phyloP scores from a whole-genome alignment of 2,329 filamentous ascomycete species.

The Nannizzia gypsea region DNA sequence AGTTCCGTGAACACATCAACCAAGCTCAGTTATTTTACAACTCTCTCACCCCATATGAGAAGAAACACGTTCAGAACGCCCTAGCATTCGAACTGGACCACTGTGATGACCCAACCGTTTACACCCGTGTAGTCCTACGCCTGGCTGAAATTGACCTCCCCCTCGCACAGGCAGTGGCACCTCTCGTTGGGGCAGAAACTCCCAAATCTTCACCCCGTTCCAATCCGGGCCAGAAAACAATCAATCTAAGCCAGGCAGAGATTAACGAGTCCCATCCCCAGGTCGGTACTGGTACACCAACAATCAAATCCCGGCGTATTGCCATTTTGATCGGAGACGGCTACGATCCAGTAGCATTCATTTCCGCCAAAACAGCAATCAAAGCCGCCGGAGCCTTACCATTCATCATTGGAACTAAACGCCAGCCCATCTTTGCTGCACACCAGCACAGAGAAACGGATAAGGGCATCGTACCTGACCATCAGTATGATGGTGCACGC shows the following conservation, averaged over 20 bases:
- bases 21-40: constrained; percentile 80
- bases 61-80: constrained; percentile 49
- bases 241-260: constrained; percentile 61
- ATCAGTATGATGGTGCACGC: constrained; percentile 67
- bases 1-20: constrained; percentile 66
- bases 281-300: constrained; percentile 43
- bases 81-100: constrained; percentile 65
- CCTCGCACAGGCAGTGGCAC: constrained; percentile 57
- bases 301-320: constrained; percentile 54
- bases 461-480: constrained; percentile 48
- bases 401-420: constrained; percentile 56
- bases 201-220: constrained; percentile 42
- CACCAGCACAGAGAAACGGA: constrained; percentile 34
- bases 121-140: constrained; percentile 55
- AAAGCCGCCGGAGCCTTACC: constrained; percentile 52
- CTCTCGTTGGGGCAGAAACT: constrained; percentile 51
- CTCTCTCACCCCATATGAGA: constrained; percentile 56
- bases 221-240: constrained; percentile 59
- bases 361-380: constrained; percentile 51
- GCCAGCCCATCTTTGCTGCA: constrained; percentile 54
- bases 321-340: constrained; percentile 37
- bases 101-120: constrained; percentile 67
- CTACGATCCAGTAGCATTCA: constrained; percentile 47
- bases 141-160: constrained; percentile 60
- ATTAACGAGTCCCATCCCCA: constrained; percentile 51